Percentiles rank a stretch among this genome's conserved stretches.
phyloP scores from a whole-genome alignment of 1,284 basidiomycete species.

The Apiotrichum gracile region DNA sequence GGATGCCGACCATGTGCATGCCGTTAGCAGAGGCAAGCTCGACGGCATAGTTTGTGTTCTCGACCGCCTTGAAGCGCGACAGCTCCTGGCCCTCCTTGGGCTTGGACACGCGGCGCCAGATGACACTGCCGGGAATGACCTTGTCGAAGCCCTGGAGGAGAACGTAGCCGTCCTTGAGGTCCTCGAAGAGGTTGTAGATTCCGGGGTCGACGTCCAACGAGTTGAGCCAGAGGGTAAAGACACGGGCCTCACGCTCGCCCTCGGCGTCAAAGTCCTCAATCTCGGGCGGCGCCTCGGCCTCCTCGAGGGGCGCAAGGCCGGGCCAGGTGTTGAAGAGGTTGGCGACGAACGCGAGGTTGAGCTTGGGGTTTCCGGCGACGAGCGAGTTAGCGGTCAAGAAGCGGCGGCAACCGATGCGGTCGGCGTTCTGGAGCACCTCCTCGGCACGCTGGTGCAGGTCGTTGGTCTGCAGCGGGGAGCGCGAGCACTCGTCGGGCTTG shows the following conservation, averaged over 20 bases:
- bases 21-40: slow-evolving; percentile 87
- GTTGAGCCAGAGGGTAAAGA: slow-evolving; percentile 98
- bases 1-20: slow-evolving; percentile 95
- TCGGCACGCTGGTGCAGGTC: slow-evolving; percentile 82
- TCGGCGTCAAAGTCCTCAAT: slow-evolving; percentile 99
- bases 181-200: slow-evolving; percentile 95
- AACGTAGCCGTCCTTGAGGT: slow-evolving; percentile 81
- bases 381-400: slow-evolving; percentile 90
- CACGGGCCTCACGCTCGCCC: slow-evolving; percentile 93
- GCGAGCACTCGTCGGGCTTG: slow-evolving; percentile 88
- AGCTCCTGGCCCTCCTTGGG: slow-evolving; percentile 80
- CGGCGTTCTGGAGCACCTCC: slow-evolving; percentile 87
- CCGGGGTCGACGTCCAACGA: slow-evolving; percentile 91
- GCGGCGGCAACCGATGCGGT: slow-evolving; percentile 87
- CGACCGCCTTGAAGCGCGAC: slow-evolving; percentile 92
- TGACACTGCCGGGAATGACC: slow-evolving; percentile 81
- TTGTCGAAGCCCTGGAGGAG: slow-evolving; percentile 97
- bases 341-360: slow-evolving; percentile 97
- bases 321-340: slow-evolving; percentile 98
- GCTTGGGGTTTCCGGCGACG: slow-evolving; percentile 90
- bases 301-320: slow-evolving; percentile 84
- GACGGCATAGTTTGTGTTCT: slow-evolving; percentile 95
- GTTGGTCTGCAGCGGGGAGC: slow-evolving; percentile 77
- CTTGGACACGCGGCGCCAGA: slow-evolving; percentile 91
- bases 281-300: slow-evolving; percentile 63